These are phyloP conservation scores for Pachysolen tannophilus DNA, from an alignment of 805 yeast genomes.

Conservation along the genomic window DNA sequence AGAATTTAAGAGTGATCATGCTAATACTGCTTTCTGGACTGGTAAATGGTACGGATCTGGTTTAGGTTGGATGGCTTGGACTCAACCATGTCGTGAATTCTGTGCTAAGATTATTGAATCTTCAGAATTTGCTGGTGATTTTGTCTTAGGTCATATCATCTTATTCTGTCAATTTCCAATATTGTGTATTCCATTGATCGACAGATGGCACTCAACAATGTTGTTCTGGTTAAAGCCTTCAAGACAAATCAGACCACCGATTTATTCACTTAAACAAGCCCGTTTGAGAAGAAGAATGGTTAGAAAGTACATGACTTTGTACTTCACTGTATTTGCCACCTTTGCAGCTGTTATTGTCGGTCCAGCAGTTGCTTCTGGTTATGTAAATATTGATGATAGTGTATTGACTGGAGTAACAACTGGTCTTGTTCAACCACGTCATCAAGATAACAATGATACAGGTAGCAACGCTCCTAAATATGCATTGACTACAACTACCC, in stretches of 20 bases:
- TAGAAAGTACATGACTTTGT: conserved; percentile 80
- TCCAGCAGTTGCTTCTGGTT: conserved; percentile 79
- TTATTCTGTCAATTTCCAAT: conserved; percentile 87
- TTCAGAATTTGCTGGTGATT: conserved; percentile 96
- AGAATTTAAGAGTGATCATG: conserved; percentile 91
- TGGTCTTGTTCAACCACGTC: conserved; percentile 89
- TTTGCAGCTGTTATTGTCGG: conserved; percentile 78
- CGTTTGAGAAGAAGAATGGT: conserved; percentile 97
- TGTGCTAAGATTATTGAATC: conserved; percentile 88
- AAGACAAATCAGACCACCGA: conserved; percentile 96
- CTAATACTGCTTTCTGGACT: conserved; percentile 99
- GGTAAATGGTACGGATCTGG: conserved; percentile 98
- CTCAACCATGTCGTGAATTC: conserved; percentile 95
- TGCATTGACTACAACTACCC: conserved; percentile 38
- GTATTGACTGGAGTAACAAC: conserved; percentile 24
- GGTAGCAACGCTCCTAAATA: conserved; percentile 36
- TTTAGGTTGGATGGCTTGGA: conserved; percentile 86
- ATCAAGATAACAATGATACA: conserved; percentile 76
- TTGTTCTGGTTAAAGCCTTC: conserved; percentile 98
- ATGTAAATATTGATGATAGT: conserved; percentile 31
- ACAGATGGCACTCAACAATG: conserved; percentile 97
- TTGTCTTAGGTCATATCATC: conserved; percentile 83
- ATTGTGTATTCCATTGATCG: conserved; percentile 76
- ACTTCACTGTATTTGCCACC: conserved; percentile 58
- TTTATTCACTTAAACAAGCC: conserved; percentile 93